Base-by-base conservation (phyloP, 345 rosid genomes). In the Syzygium jambos region DNA sequence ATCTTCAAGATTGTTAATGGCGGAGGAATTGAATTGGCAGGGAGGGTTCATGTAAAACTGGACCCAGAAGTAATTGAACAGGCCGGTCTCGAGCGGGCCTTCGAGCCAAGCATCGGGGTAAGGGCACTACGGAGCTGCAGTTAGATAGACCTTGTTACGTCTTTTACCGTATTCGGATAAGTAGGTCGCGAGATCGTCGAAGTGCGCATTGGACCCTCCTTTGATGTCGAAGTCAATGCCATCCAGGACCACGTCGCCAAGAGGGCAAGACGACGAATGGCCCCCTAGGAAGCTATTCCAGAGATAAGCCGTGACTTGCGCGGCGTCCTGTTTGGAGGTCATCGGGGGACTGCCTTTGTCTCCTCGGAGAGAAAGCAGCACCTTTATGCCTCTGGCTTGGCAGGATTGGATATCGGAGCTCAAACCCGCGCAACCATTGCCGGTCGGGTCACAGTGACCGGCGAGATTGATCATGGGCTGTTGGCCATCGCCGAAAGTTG, bases 41-140 rank as follows among this genome's bases (percentile, higher is more conserved):
- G 84, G 85, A n/a, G 87, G 87, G 46, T 90, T 90, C 85, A 88
- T 87, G 38, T 88, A 90, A 65, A 90, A 90, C 49, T 88, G 90
- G 54, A 88, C 87, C 90, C 87, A 88, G 30, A 90, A 86, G n/a
- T 87, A 87, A 38, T 89, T 89, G 34, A 89, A 90, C n/a, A 87
- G 54, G 0, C 89, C 88, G 2, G 89, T 86, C 1, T 13, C 11
- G 0, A 90, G 51, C 3, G 88, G 88, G 21, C 51, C 59, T 3
- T 68, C 87, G 1, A 90, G 25, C 77, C 38, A 57, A 34, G 87
- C 84, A 59, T 89, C 89, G 0, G 89, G 90, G 34, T 54, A 90
- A 5, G 88, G 87, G 38, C 83, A 86, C 57, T 73, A 63, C 49
- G 87, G 87, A 61, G 87, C 87, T 23, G 87, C 87, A 1, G 87